Percentiles rank a stretch among this genome's conserved stretches.
phyloP scores from a whole-genome alignment of 129 eudicot genomes.

The Solidago caesia region DNA sequence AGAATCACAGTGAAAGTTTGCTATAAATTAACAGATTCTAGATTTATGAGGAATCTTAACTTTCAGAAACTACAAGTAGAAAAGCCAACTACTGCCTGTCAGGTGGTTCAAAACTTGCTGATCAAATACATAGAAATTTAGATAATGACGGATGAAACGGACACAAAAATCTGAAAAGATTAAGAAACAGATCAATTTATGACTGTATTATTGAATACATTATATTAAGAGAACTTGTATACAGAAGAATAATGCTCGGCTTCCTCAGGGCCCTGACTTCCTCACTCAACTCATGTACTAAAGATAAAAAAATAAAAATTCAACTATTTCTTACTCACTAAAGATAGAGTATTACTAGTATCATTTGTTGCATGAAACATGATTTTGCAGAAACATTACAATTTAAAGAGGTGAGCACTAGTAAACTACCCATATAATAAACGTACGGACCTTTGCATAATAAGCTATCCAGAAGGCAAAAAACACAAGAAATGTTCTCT shows the following conservation, averaged over 20 bases:
- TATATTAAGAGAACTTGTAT: no score
- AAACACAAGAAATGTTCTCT: slow-evolving; percentile 10
- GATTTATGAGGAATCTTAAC: not conserved
- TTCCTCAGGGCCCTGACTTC: no score
- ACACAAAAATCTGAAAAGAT: not conserved
- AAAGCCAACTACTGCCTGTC: not conserved
- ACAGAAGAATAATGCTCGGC: no score
- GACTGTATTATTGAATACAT: not conserved
- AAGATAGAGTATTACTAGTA: slow-evolving; percentile 9
- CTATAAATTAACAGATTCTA: not conserved
- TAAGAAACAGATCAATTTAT: not conserved
- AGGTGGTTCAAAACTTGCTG: not conserved
- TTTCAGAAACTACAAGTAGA: slow-evolving; percentile 3
- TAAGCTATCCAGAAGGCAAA: slow-evolving; percentile 7
- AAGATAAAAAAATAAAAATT: not conserved
- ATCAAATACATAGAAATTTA: slow-evolving; percentile 4
- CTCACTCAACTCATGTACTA: no score
- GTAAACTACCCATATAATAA: not conserved
- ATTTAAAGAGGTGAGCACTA: not conserved
- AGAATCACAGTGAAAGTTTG: not conserved
- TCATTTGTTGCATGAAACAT: slow-evolving; percentile 9
- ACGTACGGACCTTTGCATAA: slow-evolving; percentile 2
- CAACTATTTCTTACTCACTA: not conserved
- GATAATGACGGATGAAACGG: not conserved
- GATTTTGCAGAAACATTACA: not conserved